phyloP scores from a whole-genome alignment of 2,329 filamentous ascomycete species.

The Tolypocladium amazonense region DNA sequence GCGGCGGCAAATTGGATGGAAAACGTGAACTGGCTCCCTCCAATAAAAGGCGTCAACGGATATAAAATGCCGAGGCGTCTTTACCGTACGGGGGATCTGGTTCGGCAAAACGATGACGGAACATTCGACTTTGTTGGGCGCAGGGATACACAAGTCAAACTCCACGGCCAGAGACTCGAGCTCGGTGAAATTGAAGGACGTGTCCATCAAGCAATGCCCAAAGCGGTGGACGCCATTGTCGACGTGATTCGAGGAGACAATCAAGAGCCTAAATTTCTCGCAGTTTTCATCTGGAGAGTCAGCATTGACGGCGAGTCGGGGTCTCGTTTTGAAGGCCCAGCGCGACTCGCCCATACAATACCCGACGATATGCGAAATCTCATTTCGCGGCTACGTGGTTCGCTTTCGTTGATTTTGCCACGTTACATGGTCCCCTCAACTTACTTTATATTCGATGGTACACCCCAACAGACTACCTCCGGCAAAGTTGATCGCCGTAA shows the following conservation, averaged over 20 bases:
- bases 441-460: background rate
- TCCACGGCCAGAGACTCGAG: conserved; percentile 45
- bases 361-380: background rate
- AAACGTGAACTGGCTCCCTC: background rate
- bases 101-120: conserved; percentile 27
- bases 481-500: background rate
- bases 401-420: background rate
- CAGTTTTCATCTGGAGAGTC: background rate
- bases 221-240: background rate
- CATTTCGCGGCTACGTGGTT: background rate
- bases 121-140: conserved; percentile 34
- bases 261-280: background rate
- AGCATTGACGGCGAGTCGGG: background rate
- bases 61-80: conserved; percentile 5
- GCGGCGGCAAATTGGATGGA: conserved; percentile 18
- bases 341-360: background rate
- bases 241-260: background rate
- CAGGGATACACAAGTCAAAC: conserved; percentile 47
- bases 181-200: conserved; percentile 18
- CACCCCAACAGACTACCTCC: background rate
- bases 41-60: background rate
- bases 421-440: conserved; percentile 4
- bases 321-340: background rate
- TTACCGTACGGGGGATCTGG: conserved; percentile 38
- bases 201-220: background rate